Conservation (phyloP, 192 early-diverging fungal species). For the Linnemannia hyalina region DNA sequence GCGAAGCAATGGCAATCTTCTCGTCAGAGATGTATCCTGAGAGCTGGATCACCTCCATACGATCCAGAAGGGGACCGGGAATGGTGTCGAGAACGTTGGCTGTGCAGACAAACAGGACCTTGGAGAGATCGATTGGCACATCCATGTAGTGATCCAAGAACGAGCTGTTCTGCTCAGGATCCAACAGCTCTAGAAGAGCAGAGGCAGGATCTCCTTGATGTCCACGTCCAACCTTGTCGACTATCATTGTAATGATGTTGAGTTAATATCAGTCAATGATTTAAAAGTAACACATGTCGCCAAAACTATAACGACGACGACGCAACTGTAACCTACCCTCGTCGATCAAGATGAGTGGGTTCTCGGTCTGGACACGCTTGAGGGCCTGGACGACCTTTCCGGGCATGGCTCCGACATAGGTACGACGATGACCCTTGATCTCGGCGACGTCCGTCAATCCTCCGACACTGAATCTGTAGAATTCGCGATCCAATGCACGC, state of each 20-base stretch:
- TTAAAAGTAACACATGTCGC: not conserved
- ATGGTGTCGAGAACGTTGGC: constrained; percentile 98
- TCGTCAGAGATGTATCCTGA: constrained; percentile 92
- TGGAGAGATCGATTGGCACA: constrained; percentile 97
- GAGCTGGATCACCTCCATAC: constrained; percentile 98
- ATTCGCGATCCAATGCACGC: constrained; percentile 92
- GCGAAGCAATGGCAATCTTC: constrained; percentile 94
- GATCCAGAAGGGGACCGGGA: constrained; percentile 96
- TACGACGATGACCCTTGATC: constrained; percentile 98
- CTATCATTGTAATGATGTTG: constrained; percentile 41
- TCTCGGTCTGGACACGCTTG: constrained; percentile 99
- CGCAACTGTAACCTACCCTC: constrained; percentile 64
- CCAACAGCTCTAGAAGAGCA: constrained; percentile 94
- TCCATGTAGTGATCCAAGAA: constrained; percentile 99
- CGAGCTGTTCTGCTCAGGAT: constrained; percentile 97
- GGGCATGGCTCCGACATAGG: constrained; percentile 99
- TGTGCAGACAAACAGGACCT: constrained; percentile 99
- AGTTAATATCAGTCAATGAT: not conserved
- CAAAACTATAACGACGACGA: no score
- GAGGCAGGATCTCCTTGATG: constrained; percentile 99
- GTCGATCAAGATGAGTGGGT: constrained; percentile 97
- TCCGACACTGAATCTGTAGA: constrained; percentile 97
- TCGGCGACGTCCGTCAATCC: constrained; percentile 98
- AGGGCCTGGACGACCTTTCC: constrained; percentile 99
- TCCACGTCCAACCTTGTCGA: constrained; percentile 97